These are phyloP conservation scores for Anisodus tanguticus DNA, from an alignment of 257 asterid genomes.

Conservation along the genomic window DNA sequence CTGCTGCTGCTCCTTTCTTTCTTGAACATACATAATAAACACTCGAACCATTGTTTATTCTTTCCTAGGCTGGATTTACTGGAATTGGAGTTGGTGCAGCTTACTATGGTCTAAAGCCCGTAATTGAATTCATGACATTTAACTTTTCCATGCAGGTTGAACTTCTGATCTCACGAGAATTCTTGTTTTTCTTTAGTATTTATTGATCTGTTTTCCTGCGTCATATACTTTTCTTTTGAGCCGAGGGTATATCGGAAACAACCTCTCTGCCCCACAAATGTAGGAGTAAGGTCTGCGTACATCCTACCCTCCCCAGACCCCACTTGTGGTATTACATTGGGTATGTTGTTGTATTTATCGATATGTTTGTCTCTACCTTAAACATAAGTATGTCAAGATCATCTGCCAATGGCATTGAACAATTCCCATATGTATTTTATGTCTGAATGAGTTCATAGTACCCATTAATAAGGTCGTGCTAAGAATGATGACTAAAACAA, in stretches of 20 bases:
- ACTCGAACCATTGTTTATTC: conserved; percentile 26
- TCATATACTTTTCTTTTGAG: too few relatives aligned
- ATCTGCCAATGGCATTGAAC: not conserved
- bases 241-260: too few relatives aligned
- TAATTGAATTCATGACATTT: conserved; percentile 92
- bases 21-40: not conserved
- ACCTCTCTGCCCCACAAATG: too few relatives aligned
- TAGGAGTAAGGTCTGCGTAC: too few relatives aligned
- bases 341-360: not conserved
- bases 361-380: conserved; percentile 9
- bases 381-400: not conserved
- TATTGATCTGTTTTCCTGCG: too few relatives aligned
- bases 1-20: conserved; percentile 16
- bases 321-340: too few relatives aligned
- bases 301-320: too few relatives aligned
- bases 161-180: conserved; percentile 22
- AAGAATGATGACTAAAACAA: not conserved
- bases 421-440: not conserved
- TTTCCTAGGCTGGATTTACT: conserved; percentile 85
- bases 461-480: conserved; percentile 11
- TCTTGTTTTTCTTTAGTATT: not conserved
- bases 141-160: conserved; percentile 96
- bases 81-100: conserved; percentile 99
- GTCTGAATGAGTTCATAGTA: not conserved
- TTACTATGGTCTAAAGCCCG: conserved; percentile 87